These are phyloP conservation scores for Pichia manshurica DNA, from an alignment of 805 yeast genomes.

Conservation along the genomic window DNA sequence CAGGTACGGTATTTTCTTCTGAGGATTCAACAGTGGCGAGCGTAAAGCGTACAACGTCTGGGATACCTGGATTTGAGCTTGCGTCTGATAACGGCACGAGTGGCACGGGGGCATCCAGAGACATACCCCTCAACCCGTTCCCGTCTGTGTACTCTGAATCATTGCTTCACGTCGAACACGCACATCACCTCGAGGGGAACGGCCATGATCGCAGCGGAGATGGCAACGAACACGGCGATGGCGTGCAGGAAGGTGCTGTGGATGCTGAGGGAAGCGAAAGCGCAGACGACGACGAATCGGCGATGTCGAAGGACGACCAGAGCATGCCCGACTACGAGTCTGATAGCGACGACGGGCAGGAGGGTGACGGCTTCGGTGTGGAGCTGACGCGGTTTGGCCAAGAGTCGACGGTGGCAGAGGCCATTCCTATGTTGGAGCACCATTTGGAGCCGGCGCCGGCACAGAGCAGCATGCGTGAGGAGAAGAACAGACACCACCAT, in stretches of 20 bases:
- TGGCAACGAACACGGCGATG: neutral
- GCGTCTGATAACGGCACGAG: neutral
- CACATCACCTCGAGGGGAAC: neutral
- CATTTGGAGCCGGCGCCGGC: conserved; percentile 10
- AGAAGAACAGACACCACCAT: neutral
- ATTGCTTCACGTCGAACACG: neutral
- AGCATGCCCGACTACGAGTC: neutral
- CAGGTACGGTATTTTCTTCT: neutral
- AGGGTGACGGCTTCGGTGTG: neutral
- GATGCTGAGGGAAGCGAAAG: neutral
- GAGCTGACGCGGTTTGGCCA: neutral
- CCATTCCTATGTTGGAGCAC: conserved; percentile 7
- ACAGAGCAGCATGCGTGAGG: neutral
- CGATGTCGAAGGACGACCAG: neutral
- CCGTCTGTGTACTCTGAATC: conserved; percentile 10
- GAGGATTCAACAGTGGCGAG: neutral
- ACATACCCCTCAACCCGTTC: conserved; percentile 3
- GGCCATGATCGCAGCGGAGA: too few relatives aligned
- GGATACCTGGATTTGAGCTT: conserved; percentile 7
- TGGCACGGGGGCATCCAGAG: neutral
- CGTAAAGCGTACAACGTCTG: conserved; percentile 1
- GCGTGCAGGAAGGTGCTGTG: neutral
- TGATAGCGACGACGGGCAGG: neutral
- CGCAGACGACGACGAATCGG: neutral
- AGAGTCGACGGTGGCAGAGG: neutral